phyloP scores from a whole-genome alignment of 2,329 filamentous ascomycete species.

The Trichoderma simmonsii region DNA sequence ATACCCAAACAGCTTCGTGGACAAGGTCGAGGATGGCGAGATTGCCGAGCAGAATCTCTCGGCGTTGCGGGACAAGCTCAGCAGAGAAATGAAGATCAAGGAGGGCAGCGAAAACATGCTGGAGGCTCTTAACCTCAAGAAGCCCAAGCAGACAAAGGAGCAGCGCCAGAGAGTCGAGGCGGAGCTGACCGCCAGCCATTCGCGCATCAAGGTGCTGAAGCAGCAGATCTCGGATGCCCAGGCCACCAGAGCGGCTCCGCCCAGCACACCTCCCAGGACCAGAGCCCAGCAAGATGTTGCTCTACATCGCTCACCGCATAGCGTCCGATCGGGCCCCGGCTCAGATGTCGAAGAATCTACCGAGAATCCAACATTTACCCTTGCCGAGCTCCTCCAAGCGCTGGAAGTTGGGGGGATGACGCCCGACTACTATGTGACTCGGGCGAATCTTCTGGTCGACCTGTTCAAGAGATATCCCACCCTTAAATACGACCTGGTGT shows the following conservation, averaged over 20 bases:
- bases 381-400: constrained; percentile 86
- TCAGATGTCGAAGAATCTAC: constrained; percentile 65
- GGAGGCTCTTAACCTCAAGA: constrained; percentile 90
- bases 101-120: constrained; percentile 97
- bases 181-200: constrained; percentile 85
- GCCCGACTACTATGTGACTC: constrained; percentile 91
- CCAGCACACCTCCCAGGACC: constrained; percentile 52
- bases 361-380: constrained; percentile 87
- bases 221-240: constrained; percentile 60
- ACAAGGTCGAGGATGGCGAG: constrained; percentile 63
- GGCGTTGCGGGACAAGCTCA: constrained; percentile 76
- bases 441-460: constrained; percentile 89
- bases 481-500: constrained; percentile 93
- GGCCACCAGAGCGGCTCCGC: constrained; percentile 44
- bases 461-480: constrained; percentile 92
- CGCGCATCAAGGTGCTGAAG: constrained; percentile 60
- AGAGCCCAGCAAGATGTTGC: constrained; percentile 46
- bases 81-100: constrained; percentile 96
- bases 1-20: constrained; percentile 43
- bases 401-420: constrained; percentile 84
- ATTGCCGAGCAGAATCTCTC: constrained; percentile 71
- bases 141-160: constrained; percentile 90
- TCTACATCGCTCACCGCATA: constrained; percentile 54
- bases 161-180: constrained; percentile 76
- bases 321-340: constrained; percentile 52